phyloP scores from a whole-genome alignment of 441 rosid species.

The Pelargonium myrrhifolium region DNA sequence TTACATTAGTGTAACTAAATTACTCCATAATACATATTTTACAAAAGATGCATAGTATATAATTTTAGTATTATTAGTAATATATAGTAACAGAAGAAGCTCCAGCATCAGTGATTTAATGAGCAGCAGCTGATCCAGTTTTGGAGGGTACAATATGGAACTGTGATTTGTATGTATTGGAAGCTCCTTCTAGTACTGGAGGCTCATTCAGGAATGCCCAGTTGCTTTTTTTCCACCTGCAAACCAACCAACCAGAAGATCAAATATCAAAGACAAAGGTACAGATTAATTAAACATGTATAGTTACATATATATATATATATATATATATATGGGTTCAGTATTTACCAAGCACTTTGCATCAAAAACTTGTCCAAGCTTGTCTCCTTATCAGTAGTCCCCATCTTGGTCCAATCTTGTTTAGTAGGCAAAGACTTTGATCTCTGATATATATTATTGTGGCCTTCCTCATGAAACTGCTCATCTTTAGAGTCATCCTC shows the following conservation, averaged over 20 bases:
- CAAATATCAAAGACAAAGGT: too few species aligned
- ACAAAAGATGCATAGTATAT: too few species aligned
- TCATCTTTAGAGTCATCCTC: constrained; percentile 29
- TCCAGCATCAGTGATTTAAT: background rate
- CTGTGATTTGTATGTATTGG: constrained; percentile 47
- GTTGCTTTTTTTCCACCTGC: constrained; percentile 74
- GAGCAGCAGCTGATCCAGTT: background rate
- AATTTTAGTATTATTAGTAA: too few species aligned
- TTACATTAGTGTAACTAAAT: too few species aligned
- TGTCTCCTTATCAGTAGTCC: constrained; percentile 13
- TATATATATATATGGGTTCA: background rate
- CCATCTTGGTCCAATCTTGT: constrained; percentile 19
- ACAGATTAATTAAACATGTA: too few species aligned
- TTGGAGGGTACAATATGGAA: constrained; percentile 26
- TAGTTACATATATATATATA: too few species aligned
- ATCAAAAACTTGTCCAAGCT: constrained; percentile 23
- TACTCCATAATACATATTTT: too few species aligned
- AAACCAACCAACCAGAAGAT: background rate
- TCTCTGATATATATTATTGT: constrained; percentile 23
- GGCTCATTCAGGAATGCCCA: constrained; percentile 83
- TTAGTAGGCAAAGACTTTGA: constrained; percentile 36
- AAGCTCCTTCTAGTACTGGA: constrained; percentile 42
- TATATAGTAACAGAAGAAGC: too few species aligned
- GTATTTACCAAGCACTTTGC: constrained; percentile 39
- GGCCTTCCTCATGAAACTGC: background rate